Evolutionary conservation across 345 rosid genomes (phyloP).

Genomic region (Kernera saxatilis): DNA sequence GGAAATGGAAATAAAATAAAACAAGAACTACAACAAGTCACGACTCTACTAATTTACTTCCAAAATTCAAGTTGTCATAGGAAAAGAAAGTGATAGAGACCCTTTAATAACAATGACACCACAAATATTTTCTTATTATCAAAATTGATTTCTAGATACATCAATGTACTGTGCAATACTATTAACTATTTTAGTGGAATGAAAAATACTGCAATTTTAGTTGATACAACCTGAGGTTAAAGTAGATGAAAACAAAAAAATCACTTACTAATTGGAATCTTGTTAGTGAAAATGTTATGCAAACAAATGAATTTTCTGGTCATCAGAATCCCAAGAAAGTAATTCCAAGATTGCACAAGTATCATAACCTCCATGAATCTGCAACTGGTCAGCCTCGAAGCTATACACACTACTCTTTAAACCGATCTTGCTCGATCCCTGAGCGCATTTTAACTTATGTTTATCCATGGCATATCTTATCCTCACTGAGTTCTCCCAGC

Average conservation of each 20-base stretch:
- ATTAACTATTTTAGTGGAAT: not conserved
- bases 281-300: not conserved
- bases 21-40: not conserved
- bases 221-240: not conserved
- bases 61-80: not conserved
- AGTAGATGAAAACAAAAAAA: not conserved
- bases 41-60: not conserved
- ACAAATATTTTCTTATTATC: not conserved
- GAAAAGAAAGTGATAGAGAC: not conserved
- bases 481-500: conserved; percentile 59
- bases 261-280: not conserved
- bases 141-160: not conserved
- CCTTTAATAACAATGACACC: not conserved
- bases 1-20: too few species aligned
- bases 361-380: conserved; percentile 46
- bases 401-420: conserved; percentile 32
- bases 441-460: conserved; percentile 22
- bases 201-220: not conserved
- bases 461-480: conserved; percentile 41
- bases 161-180: not conserved
- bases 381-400: conserved; percentile 46
- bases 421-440: conserved; percentile 59
- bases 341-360: conserved; percentile 35
- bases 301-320: conserved; percentile 12
- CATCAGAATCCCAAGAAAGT: conserved; percentile 45